Base-by-base conservation (phyloP, 768 basidiomycete species). In the Tricholoma bakamatsutake region DNA sequence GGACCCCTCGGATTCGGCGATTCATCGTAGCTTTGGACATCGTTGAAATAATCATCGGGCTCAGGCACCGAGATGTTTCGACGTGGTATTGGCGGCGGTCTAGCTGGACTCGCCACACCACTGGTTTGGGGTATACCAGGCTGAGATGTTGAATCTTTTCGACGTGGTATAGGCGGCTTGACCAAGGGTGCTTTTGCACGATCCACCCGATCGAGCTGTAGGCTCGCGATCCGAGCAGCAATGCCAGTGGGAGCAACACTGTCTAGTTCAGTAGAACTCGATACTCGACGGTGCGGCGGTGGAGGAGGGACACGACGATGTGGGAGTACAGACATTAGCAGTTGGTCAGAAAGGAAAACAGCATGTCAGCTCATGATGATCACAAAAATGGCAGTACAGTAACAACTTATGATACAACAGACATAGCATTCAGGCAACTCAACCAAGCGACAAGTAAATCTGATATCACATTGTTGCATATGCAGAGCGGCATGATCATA, bases 171-270 rank as follows among this genome's bases (percentile, higher is more conserved):
- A 3, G 61, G 59, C n/a, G 59, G 57, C 43, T 50, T 64, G 39
- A 49, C 50, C 9, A 54, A 55, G 17, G 55, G 54, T 8, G 40
- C 34, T 17, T 60, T 53, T 15, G 24, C 28, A 1, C 57, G 62
- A 27, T 56, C 63, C 18, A 66, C 57, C 21, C 66, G 66, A 50
- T 63, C 59, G 5, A 68, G 55, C 24, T 67, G 66, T 33, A 74
- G 59, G 34, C 57, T 67, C 4, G 70, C 69, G 40, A 74, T 71
- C 27, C 70, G 62, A 40, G 68, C 67, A 40, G 67, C 66, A 54
- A 74, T 68, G 10, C 66, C 62, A 33, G 3, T 45, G 15, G 57
- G 31, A 34, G 50, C 56, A 15, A 35, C 40, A 33, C 3, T 13
- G 10, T 31, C 39, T 18, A 13, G 4, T 15, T 42, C 39, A 50